A percentile compares a stretch with the other conserved stretches of the same genome.
Evolutionary conservation across 371 early-diverging fungal species (phyloP).

Genomic region (Rhizomucor miehei): DNA sequence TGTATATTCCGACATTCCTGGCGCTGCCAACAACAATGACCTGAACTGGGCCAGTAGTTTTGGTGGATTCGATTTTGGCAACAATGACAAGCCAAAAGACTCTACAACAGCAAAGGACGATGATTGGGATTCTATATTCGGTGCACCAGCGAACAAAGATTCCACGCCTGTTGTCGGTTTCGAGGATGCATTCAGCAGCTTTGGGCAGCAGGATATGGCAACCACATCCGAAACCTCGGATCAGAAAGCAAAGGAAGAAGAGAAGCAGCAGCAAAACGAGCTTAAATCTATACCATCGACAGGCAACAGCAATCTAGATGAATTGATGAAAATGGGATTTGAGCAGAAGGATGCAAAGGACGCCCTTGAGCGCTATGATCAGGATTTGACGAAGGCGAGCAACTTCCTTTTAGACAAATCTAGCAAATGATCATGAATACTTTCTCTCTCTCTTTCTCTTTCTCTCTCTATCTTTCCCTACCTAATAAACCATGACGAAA

Average conservation of each 20-base stretch:
- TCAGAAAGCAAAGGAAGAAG: background rate
- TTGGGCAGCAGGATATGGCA: conserved; percentile 13
- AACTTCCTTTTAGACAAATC: conserved; percentile 62
- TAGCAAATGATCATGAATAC: conserved; percentile 9
- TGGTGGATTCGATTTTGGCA: conserved; percentile 26
- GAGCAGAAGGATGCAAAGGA: conserved; percentile 49
- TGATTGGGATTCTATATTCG: conserved; percentile 48
- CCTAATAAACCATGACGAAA: background rate
- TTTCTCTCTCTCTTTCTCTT: too few species aligned
- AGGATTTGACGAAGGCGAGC: conserved; percentile 58
- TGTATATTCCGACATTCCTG: conserved; percentile 11
- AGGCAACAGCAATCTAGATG: conserved; percentile 37
- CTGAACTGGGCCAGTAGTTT: conserved; percentile 34
- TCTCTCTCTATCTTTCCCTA: background rate
- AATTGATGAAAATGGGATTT: conserved; percentile 59
- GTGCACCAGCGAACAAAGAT: conserved; percentile 4
- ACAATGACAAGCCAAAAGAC: conserved; percentile 8
- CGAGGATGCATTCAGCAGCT: conserved; percentile 33
- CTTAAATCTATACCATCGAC: background rate
- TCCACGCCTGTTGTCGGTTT: conserved; percentile 17
- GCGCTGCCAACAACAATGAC: conserved; percentile 1
- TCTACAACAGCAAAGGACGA: conserved; percentile 16
- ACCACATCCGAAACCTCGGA: background rate
- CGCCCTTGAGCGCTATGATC: conserved; percentile 58
- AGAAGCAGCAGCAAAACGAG: background rate